phyloP scores from a whole-genome alignment of 2,329 filamentous ascomycete species.

The Teratosphaeria gauchensis region DNA sequence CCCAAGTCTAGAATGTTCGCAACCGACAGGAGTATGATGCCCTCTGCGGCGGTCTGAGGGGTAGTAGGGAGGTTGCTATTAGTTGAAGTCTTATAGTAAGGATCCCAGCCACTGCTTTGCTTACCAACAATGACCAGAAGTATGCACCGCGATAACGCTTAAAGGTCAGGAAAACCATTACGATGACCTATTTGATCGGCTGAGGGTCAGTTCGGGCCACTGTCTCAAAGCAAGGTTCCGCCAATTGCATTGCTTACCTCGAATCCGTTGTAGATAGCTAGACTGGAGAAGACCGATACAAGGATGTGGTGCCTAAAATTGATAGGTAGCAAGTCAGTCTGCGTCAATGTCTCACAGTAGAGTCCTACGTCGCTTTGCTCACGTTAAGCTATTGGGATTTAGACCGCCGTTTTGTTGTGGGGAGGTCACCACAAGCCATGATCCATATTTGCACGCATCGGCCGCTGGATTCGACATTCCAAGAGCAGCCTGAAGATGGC shows the following conservation, averaged over 20 bases:
- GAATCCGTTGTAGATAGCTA: neutral
- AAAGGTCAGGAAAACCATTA: conserved; percentile 30
- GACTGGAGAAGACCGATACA: neutral
- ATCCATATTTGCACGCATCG: neutral
- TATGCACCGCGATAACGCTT: conserved; percentile 38
- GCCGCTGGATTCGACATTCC: neutral
- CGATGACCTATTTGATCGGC: neutral
- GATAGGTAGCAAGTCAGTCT: too few species aligned
- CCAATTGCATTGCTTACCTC: too few species aligned
- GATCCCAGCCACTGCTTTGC: too few species aligned
- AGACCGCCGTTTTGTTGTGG: neutral
- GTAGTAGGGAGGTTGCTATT: too few species aligned
- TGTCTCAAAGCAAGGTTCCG: neutral
- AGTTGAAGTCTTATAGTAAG: too few species aligned
- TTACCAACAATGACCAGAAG: conserved; percentile 37
- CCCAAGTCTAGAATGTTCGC: neutral
- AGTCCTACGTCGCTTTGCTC: too few species aligned
- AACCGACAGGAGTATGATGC: neutral
- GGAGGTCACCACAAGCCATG: neutral
- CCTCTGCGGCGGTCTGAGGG: too few species aligned
- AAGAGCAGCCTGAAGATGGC: neutral
- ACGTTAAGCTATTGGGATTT: neutral
- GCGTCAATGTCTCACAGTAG: too few species aligned
- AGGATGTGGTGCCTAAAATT: neutral
- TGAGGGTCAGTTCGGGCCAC: too few species aligned